Evolutionary conservation across 345 rosid genomes (phyloP).

Genomic region (Isatis tinctoria): DNA sequence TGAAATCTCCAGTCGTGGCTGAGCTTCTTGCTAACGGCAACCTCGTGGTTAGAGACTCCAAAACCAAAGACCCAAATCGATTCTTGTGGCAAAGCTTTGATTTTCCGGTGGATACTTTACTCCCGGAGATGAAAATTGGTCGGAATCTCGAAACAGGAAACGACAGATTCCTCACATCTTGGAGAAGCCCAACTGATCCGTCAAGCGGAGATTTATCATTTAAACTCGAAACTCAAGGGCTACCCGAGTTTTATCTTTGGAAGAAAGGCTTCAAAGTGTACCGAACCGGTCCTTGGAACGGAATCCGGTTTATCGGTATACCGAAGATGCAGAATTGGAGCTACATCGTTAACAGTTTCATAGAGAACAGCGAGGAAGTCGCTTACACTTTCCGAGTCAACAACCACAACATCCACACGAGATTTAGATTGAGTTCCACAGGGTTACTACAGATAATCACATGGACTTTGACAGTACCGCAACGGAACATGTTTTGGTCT

Average conservation of each 20-base stretch:
- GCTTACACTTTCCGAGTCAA: constrained; percentile 36
- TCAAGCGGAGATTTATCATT: constrained; percentile 48
- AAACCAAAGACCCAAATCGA: neutral
- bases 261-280: neutral
- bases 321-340: constrained; percentile 58
- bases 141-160: constrained; percentile 42
- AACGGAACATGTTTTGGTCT: constrained; percentile 52
- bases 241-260: constrained; percentile 50
- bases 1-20: constrained; percentile 35
- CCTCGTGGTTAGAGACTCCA: constrained; percentile 50
- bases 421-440: constrained; percentile 39
- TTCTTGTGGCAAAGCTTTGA: constrained; percentile 82
- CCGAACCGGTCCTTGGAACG: constrained; percentile 76
- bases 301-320: constrained; percentile 54
- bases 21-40: constrained; percentile 72
- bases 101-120: constrained; percentile 57
- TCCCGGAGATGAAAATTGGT: constrained; percentile 75
- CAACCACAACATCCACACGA: constrained; percentile 27
- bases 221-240: constrained; percentile 47
- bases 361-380: constrained; percentile 32
- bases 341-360: constrained; percentile 37
- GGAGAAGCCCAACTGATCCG: constrained; percentile 57
- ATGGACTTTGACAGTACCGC: constrained; percentile 34
- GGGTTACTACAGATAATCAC: constrained; percentile 40
- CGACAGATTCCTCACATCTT: constrained; percentile 43